Evolutionary conservation across 2,329 filamentous ascomycete genomes (phyloP), one percentile per base, ranked within the genome.

Genomic region (Pseudogymnoascus sp.): DNA sequence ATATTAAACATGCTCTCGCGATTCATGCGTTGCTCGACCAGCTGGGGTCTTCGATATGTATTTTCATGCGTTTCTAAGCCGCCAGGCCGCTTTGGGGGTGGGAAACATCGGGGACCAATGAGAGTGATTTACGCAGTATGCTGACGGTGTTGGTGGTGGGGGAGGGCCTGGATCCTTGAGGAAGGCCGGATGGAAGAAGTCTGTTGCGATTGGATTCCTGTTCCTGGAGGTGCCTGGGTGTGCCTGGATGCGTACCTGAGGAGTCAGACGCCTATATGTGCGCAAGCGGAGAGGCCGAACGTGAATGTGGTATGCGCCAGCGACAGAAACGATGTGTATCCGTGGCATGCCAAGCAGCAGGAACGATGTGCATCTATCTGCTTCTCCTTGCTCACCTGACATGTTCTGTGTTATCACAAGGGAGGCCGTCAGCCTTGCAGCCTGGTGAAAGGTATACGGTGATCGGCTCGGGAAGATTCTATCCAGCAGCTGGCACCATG

Each of bases 1-100:
- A 54, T 54, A 54, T 54, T 54, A 32, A 54, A 54, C 43, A 54
- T 54, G 25, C 43, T 54, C 43, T 54, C 25, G 43, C 25, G 25
- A 54, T 54, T 50, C 43, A 54, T 54, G 43, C 43, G 43, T 54
- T 25, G 8, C 43, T 54, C n/a, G 11, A 16, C 43, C n/a, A 25
- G 43, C n/a, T 7, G 25, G 41, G 25, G 43, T 54, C 8, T 18
- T 25, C 43, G 43, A 54, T 54, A 30, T 54, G 43, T 54, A 54
- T n/a, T 32, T 54, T 54, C 43, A 54, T 54, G 43, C 43, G 43
- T 54, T 54, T 54, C 25, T 16, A 25, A 54, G 43, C 43, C 43
- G 25, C 25, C 43, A 54, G 25, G 25, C 43, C 43, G n/a, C 25
- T 54, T 54, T 54, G 43, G 43, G 43, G 25, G 5, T 32, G 25